Base-by-base conservation (phyloP, 345 rosid genomes). In the Syzygium aqueum region DNA sequence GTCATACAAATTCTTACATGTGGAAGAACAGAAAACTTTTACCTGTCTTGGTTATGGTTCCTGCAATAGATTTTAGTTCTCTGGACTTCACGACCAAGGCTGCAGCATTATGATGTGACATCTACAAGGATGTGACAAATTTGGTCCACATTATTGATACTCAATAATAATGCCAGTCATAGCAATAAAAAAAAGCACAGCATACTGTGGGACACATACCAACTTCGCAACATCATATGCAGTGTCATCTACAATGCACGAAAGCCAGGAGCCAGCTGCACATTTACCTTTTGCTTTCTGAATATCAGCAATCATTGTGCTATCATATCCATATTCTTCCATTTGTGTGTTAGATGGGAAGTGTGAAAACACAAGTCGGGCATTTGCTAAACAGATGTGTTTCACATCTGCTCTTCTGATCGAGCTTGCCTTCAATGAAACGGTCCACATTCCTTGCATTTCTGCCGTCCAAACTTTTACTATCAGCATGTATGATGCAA, bases 211-310 rank as follows among this genome's bases (percentile, higher is more conserved):
- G 59, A 84, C 17, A 40, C 94, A 78, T 94, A 97, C 99, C 92
- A 98, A 93, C 93, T 96, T 92, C 53, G 94, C 99, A 88, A 95
- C 98, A 78, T 97, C 96, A 84, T 96, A 96, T 50, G 96, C 97
- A 50, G 93, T 43, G 89, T 97, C 99, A 85, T 96, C 94, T 11
- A 95, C 95, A 5, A 97, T 92, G 94, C 98, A 96, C 99, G 97
- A 97, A 89, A 96, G 97, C 97, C 96, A 94, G 87, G 98, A 97
- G 59, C 99, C 99, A 93, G 95, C 98, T 11, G 98, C 99, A 85
- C 83, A 85, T 91, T 95, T 94, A 80, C 98, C 98, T 92, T 97
- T 97, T 1, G 89, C 93, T 77, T 93, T 96, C 93, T 96, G 86
- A 49, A 97, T 85, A 59, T 97, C 99, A 8, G 96, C 85, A 87